Percentiles rank a stretch among this genome's conserved stretches.
These are phyloP conservation scores for Lachancea fermentati DNA, from an alignment of 805 yeast genomes.

Conservation along the genomic window DNA sequence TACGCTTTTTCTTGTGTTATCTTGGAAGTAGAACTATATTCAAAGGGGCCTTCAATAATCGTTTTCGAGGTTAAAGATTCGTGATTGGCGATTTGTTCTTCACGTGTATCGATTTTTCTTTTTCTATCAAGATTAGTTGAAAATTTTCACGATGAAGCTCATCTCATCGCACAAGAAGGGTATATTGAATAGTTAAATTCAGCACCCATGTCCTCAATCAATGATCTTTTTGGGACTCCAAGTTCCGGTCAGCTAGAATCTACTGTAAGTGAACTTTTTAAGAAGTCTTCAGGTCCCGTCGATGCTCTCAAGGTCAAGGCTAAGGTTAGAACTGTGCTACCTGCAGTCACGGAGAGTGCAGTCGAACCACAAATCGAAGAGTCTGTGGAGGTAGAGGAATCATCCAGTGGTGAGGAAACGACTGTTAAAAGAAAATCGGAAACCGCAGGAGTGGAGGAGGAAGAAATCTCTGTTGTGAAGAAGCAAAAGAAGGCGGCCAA, in stretches of 20 bases:
- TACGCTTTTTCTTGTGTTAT: background rate
- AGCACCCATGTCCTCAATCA: conserved; percentile 28
- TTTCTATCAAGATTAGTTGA: conserved; percentile 2
- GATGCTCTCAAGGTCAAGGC: conserved; percentile 20
- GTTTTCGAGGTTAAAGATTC: too few species aligned
- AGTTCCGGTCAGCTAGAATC: conserved; percentile 30
- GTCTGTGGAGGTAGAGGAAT: conserved; percentile 13
- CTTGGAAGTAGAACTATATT: too few species aligned
- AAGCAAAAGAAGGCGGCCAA: conserved; percentile 15
- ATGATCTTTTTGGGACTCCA: conserved; percentile 31
- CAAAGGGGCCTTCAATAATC: too few species aligned
- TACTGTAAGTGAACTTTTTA: conserved; percentile 33
- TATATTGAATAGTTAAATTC: background rate
- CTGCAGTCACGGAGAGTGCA: conserved; percentile 8
- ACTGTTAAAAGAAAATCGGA: conserved; percentile 15
- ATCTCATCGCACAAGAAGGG: conserved; percentile 20
- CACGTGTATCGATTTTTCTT: too few species aligned
- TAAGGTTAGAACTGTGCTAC: conserved; percentile 20
- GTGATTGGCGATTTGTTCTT: too few species aligned
- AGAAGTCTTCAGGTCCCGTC: conserved; percentile 44
- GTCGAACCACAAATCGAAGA: conserved; percentile 19
- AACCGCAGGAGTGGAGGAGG: conserved; percentile 19
- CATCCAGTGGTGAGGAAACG: conserved; percentile 15
- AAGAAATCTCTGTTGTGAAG: conserved; percentile 24
- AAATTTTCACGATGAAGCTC: conserved; percentile 15